These are phyloP conservation scores for Pseudoturritis turrita DNA, from an alignment of 345 rosid genomes.

Conservation along the genomic window DNA sequence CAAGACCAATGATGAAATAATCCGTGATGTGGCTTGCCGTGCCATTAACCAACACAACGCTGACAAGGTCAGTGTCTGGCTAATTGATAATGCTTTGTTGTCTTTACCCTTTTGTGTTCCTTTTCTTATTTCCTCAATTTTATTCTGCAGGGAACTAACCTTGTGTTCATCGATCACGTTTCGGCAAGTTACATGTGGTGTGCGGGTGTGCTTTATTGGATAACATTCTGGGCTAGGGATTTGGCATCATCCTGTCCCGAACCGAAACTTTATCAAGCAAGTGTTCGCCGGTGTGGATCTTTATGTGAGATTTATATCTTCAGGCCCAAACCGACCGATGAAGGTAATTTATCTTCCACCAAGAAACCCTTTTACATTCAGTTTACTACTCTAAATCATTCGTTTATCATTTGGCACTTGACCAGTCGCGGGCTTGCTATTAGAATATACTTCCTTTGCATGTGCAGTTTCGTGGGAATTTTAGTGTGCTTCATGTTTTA, in stretches of 20 bases:
- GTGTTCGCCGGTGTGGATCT: background rate
- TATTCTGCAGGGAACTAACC: background rate
- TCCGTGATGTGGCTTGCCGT: background rate
- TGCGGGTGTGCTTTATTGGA: background rate
- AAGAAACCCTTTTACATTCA: background rate
- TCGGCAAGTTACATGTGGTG: background rate
- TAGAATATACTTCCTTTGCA: too few relatives aligned
- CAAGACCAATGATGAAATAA: background rate
- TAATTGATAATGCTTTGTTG: background rate
- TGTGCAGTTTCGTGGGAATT: background rate
- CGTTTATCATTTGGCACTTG: background rate
- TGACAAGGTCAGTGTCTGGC: background rate
- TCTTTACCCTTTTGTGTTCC: too few relatives aligned
- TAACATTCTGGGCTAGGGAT: conserved; percentile 12
- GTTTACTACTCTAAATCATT: background rate
- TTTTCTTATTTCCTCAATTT: background rate
- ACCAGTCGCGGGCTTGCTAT: background rate
- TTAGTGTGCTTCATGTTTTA: background rate
- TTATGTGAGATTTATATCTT: background rate
- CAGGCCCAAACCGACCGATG: conserved; percentile 7
- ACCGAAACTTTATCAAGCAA: conserved; percentile 3
- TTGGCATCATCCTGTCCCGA: background rate
- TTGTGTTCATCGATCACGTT: conserved; percentile 1
- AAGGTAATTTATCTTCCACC: background rate
- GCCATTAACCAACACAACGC: background rate